A percentile compares a stretch with the other conserved stretches of the same genome.
Conservation (phyloP, 257 asterid genomes). For the Galeopsis tetrahit region DNA sequence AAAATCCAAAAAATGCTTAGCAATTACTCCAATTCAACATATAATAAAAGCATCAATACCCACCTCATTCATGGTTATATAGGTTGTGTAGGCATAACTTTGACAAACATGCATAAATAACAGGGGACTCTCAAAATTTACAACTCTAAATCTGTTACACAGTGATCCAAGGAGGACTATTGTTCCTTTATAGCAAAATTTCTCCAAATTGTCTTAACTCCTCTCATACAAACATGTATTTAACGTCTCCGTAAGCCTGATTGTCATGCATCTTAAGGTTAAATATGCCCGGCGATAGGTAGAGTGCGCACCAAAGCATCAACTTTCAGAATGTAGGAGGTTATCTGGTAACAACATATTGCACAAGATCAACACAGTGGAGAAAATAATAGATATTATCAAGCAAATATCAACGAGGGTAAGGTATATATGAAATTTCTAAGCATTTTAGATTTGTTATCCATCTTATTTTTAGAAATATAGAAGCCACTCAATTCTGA, state of each 20-base stretch:
- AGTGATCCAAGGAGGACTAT: background rate
- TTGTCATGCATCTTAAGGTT: too few species aligned
- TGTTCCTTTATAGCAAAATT: constrained; percentile 22
- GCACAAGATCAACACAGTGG: constrained; percentile 10
- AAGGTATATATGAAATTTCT: background rate
- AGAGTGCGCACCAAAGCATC: background rate
- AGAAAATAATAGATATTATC: background rate
- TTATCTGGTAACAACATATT: constrained; percentile 23
- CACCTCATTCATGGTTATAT: background rate
- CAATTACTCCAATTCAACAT: too few species aligned
- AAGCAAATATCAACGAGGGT: background rate
- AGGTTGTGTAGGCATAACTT: background rate
- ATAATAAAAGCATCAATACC: background rate
- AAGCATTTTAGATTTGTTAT: background rate
- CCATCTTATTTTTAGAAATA: background rate
- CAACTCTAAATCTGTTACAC: constrained; percentile 27
- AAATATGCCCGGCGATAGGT: background rate
- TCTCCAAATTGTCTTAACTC: constrained; percentile 22
- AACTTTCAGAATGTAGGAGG: background rate
- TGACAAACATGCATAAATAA: constrained; percentile 25
- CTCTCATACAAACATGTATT: background rate
- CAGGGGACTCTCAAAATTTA: constrained; percentile 33
- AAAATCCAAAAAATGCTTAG: too few species aligned
- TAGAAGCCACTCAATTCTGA: background rate
- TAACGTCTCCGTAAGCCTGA: constrained; percentile 6